Evolutionary conservation across 1,139 yeast species (phyloP), one percentile per base, ranked within the genome.

Genomic region (Sugiyamaella pinicola): DNA sequence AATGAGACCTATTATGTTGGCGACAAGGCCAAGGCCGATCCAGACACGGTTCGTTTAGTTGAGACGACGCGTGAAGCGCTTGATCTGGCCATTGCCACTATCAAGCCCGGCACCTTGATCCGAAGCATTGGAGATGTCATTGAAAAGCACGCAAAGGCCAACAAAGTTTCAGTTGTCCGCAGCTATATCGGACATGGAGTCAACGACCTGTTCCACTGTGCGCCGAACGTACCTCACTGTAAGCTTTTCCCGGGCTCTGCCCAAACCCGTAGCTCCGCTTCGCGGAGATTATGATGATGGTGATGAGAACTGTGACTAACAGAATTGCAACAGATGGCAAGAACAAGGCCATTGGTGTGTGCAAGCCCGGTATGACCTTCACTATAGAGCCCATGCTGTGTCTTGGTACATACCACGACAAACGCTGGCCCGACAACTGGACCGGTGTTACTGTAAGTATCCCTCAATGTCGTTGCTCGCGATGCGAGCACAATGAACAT

Each of bases 371-470:
- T 18, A 87, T 91, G 86, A 91, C 89, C 13, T 95, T 95, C 74
- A 95, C 99, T 18, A 90, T 95, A 55, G 99, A 95, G 72, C 99
- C 99, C 44, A 95, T 95, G 99, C 80, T 95, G 63, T 87, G 89
- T 66, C 75, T 85, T 59, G 99, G 99, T n/a, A 75, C 85, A 0
- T 85, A 82, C 74, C 81, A 81, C 64, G 99, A 91, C 69, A 73
- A 80, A 55, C 77, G 84, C 50, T 95, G 99, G 99, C 99, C 99
- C 1, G 99, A 95, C 70, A 87, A 88, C 71, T 95, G 99, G 99
- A 95, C 99, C 10, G 82, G 96, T 1, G 81, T 83, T 22, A 93
- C 98, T 17, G 83, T 81, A 17, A 34, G 49, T 45, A 34, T 4
- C 2, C 17, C 18, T 9, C 9, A 2, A n/a, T 18, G 4, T 9